Percentiles rank a stretch among this genome's conserved stretches.
Evolutionary conservation across 352 stramenopile genomes (phyloP).

Genomic region (Phytophthora europaea): DNA sequence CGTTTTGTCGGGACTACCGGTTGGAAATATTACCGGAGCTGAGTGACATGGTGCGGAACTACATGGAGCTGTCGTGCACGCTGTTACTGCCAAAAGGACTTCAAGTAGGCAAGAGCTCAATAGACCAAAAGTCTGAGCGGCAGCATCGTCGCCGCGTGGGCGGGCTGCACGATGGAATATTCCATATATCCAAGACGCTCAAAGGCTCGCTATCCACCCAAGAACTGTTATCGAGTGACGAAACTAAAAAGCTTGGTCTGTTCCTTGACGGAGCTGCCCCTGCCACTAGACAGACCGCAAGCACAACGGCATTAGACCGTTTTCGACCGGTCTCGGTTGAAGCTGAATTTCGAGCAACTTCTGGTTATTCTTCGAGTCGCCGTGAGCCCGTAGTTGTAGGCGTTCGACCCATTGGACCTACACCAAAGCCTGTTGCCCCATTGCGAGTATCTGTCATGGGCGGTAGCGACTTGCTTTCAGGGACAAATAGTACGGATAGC

Average conservation of each 20-base stretch:
- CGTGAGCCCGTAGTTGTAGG: slow-evolving; percentile 47
- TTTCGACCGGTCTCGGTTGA: slow-evolving; percentile 49
- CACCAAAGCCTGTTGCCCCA: slow-evolving; percentile 36
- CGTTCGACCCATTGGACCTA: slow-evolving; percentile 34
- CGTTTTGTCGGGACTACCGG: slow-evolving; percentile 81
- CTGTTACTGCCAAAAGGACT: slow-evolving; percentile 68
- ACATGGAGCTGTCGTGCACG: slow-evolving; percentile 71
- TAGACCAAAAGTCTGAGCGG: slow-evolving; percentile 46
- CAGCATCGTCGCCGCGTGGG: slow-evolving; percentile 58
- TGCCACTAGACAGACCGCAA: slow-evolving; percentile 44
- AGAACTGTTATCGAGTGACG: slow-evolving; percentile 43
- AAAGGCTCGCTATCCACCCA: slow-evolving; percentile 52
- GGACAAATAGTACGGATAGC: not conserved
- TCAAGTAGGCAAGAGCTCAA: slow-evolving; percentile 59
- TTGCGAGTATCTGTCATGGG: slow-evolving; percentile 32
- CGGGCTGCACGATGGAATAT: slow-evolving; percentile 61
- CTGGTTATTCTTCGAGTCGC: not conserved
- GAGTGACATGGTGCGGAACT: slow-evolving; percentile 52
- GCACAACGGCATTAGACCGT: slow-evolving; percentile 48
- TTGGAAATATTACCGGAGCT: slow-evolving; percentile 73
- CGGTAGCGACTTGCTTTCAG: not conserved
- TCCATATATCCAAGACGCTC: slow-evolving; percentile 45
- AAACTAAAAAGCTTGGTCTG: slow-evolving; percentile 26
- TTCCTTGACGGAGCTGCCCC: slow-evolving; percentile 48
- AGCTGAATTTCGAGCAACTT: slow-evolving; percentile 5